Evolutionary conservation across 2,329 filamentous ascomycete genomes (phyloP).

Genomic region (Pleomassaria siparia): DNA sequence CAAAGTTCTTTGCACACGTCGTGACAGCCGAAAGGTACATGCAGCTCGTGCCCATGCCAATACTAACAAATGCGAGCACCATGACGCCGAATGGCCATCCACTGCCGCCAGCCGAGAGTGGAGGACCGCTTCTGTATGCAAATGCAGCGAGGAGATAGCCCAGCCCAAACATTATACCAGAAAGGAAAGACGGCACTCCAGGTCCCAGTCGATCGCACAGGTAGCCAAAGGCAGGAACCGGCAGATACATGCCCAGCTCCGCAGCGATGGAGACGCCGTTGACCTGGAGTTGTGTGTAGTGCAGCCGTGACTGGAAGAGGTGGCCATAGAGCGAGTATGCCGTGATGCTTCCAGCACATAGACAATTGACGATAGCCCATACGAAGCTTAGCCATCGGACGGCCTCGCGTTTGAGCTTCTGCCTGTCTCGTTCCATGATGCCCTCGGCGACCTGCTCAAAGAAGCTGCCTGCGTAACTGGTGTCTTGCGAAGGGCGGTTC

Average conservation of each 20-base stretch:
- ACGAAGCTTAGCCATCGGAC: slow-evolving; percentile 59
- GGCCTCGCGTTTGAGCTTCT: slow-evolving; percentile 55
- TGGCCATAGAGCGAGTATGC: slow-evolving; percentile 94
- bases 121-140: slow-evolving; percentile 66
- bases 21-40: slow-evolving; percentile 93
- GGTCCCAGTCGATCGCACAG: slow-evolving; percentile 88
- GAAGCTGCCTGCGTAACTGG: slow-evolving; percentile 55
- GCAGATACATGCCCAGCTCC: slow-evolving; percentile 85
- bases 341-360: slow-evolving; percentile 89
- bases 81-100: slow-evolving; percentile 79
- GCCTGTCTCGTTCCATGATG: slow-evolving; percentile 60
- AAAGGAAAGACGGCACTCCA: slow-evolving; percentile 70
- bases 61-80: slow-evolving; percentile 78
- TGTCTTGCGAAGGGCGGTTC: slow-evolving; percentile 43
- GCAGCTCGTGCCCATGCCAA: slow-evolving; percentile 80
- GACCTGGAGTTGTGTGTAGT: slow-evolving; percentile 89
- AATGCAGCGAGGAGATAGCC: slow-evolving; percentile 85
- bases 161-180: slow-evolving; percentile 71
- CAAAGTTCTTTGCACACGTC: slow-evolving; percentile 97
- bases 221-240: slow-evolving; percentile 87
- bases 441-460: slow-evolving; percentile 63
- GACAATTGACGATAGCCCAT: slow-evolving; percentile 63
- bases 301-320: slow-evolving; percentile 80
- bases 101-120: slow-evolving; percentile 51
- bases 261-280: slow-evolving; percentile 87